A percentile compares a stretch with the other conserved stretches of the same genome.
Conservation (phyloP, 768 basidiomycete species). For the Rhodotorula kratochvilovae region DNA sequence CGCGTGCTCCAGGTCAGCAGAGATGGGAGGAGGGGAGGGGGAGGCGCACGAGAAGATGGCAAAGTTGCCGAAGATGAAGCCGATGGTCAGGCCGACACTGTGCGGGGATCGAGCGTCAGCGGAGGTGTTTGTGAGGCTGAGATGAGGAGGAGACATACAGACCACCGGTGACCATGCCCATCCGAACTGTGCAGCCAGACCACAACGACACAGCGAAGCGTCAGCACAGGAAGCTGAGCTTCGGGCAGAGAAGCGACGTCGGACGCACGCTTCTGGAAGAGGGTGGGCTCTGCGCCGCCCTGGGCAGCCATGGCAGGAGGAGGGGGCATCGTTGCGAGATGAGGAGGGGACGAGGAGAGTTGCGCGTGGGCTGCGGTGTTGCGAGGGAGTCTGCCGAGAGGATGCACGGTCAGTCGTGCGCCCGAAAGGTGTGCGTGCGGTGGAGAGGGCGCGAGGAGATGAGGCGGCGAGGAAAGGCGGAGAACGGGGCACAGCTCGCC, state of each 20-base stretch:
- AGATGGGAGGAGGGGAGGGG: slow-evolving; percentile 4
- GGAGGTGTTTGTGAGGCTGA: not conserved
- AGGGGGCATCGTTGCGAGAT: slow-evolving; percentile 14
- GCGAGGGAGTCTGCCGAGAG: not conserved
- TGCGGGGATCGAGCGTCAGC: not conserved
- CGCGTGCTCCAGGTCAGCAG: not conserved
- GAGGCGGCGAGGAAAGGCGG: not conserved
- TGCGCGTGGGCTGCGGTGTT: not conserved
- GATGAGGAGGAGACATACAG: slow-evolving; percentile 1
- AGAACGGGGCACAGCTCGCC: not conserved
- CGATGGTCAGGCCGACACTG: slow-evolving; percentile 83
- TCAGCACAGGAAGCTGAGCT: not conserved
- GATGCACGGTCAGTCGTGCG: not conserved
- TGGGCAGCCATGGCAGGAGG: slow-evolving; percentile 4
- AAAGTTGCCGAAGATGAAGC: slow-evolving; percentile 93
- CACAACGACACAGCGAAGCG: too few relatives aligned
- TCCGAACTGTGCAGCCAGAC: slow-evolving; percentile 16
- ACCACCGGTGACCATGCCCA: slow-evolving; percentile 34
- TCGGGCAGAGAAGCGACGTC: too few relatives aligned
- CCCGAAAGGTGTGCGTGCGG: too few relatives aligned
- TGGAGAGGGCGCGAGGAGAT: not conserved
- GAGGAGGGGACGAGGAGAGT: too few relatives aligned
- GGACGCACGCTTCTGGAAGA: slow-evolving; percentile 24
- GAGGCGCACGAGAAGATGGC: slow-evolving; percentile 73
- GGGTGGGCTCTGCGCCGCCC: slow-evolving; percentile 1